phyloP scores from a whole-genome alignment of 306 rosid genomes.

The Clitoria ternatea region DNA sequence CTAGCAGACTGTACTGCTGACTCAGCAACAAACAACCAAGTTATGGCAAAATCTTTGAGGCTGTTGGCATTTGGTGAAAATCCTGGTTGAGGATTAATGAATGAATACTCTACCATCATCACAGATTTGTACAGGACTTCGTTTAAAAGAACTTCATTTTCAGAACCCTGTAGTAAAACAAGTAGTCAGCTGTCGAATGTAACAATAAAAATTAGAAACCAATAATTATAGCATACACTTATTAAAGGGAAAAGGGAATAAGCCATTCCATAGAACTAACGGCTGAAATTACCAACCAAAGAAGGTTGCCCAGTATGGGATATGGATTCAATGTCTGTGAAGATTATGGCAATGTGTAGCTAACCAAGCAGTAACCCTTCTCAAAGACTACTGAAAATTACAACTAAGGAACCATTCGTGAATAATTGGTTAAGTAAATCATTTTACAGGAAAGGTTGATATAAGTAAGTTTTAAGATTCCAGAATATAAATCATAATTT shows the following conservation, averaged over 20 bases:
- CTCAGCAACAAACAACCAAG: slow-evolving; percentile 67
- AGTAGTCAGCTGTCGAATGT: slow-evolving; percentile 8
- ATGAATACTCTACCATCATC: slow-evolving; percentile 49
- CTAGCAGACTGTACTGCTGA: slow-evolving; percentile 57
- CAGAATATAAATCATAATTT: slow-evolving; percentile 9
- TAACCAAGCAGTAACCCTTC: slow-evolving; percentile 21
- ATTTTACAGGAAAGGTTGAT: slow-evolving; percentile 9
- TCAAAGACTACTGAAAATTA: slow-evolving; percentile 12
- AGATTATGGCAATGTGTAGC: slow-evolving; percentile 20
- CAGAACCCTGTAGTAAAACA: slow-evolving; percentile 48
- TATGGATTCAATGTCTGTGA: slow-evolving; percentile 9
- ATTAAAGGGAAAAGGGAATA: slow-evolving; percentile 6
- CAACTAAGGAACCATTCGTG: slow-evolving; percentile 18
- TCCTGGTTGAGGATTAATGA: slow-evolving; percentile 39
- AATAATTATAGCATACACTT: background rate
- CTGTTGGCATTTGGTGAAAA: slow-evolving; percentile 33
- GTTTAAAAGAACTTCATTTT: slow-evolving; percentile 46
- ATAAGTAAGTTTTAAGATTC: slow-evolving; percentile 4
- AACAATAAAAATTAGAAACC: background rate
- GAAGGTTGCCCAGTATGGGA: slow-evolving; percentile 9
- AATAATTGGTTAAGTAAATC: slow-evolving; percentile 7
- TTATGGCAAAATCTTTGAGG: slow-evolving; percentile 54
- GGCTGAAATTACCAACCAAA: slow-evolving; percentile 22
- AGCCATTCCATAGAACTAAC: slow-evolving; percentile 3
- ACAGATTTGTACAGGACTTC: slow-evolving; percentile 52